phyloP scores from a whole-genome alignment of 768 basidiomycete genomes.

The Lactarius hatsudake region DNA sequence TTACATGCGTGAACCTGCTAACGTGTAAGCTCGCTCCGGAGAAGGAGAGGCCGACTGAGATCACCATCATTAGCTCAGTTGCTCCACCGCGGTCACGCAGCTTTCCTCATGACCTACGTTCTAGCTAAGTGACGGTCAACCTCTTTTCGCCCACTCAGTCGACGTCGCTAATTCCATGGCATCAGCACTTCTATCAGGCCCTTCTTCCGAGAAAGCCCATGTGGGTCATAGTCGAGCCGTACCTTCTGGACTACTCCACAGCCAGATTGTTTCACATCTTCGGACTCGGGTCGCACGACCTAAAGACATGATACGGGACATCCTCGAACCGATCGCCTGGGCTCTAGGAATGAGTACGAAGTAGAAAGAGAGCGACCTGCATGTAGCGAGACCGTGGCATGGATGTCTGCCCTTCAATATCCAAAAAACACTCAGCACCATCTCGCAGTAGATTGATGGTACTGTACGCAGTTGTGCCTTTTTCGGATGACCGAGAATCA shows the following conservation, averaged over 20 bases:
- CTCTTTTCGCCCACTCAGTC: neutral
- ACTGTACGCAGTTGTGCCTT: neutral
- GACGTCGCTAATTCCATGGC: neutral
- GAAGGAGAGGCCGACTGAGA: constrained; percentile 1
- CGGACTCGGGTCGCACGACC: neutral
- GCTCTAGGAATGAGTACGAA: neutral
- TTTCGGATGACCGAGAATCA: neutral
- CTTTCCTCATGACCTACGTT: neutral
- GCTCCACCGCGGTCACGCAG: neutral
- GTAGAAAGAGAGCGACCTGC: neutral
- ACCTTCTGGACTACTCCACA: constrained; percentile 4
- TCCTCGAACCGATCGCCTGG: neutral
- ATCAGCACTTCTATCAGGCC: neutral
- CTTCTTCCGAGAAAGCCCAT: neutral
- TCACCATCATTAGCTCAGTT: constrained; percentile 1
- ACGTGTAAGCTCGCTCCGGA: constrained; percentile 1
- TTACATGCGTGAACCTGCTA: neutral
- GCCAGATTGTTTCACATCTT: neutral
- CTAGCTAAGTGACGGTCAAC: neutral
- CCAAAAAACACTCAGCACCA: neutral
- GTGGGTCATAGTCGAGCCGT: neutral
- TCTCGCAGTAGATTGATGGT: neutral
- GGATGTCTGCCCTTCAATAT: neutral
- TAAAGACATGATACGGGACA: too few species aligned
- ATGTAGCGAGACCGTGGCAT: neutral